Evolutionary conservation across 257 asterid species (phyloP).

Genomic region (Eustoma russellianum): DNA sequence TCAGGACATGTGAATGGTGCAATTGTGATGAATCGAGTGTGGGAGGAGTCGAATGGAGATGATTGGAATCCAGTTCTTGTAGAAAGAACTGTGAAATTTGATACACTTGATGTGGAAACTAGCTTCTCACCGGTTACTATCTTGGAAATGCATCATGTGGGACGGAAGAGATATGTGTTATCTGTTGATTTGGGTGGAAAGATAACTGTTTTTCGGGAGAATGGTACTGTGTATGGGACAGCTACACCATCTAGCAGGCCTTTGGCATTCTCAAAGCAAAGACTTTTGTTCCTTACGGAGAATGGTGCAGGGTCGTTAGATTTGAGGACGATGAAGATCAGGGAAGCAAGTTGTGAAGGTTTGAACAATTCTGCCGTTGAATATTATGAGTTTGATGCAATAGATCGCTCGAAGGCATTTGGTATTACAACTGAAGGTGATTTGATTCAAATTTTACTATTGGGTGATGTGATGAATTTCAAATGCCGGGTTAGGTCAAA

Average conservation of each 20-base stretch:
- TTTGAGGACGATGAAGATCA: constrained; percentile 80
- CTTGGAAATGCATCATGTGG: constrained; percentile 78
- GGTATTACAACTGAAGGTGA: constrained; percentile 72
- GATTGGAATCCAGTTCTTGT: constrained; percentile 47
- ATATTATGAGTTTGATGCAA: constrained; percentile 67
- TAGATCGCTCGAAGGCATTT: constrained; percentile 77
- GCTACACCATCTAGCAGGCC: constrained; percentile 54
- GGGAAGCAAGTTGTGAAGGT: constrained; percentile 87
- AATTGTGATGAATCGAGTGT: constrained; percentile 58
- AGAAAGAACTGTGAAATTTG: constrained; percentile 45
- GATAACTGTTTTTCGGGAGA: constrained; percentile 52
- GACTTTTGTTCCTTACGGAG: constrained; percentile 83
- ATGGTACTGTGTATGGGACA: constrained; percentile 55
- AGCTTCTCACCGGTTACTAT: constrained; percentile 30
- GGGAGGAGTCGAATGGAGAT: constrained; percentile 63
- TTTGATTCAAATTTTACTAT: constrained; percentile 61
- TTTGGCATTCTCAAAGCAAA: constrained; percentile 74
- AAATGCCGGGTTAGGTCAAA: constrained; percentile 79
- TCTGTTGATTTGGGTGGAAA: constrained; percentile 48
- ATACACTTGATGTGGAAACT: constrained; percentile 22
- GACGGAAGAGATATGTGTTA: constrained; percentile 64
- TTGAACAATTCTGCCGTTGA: constrained; percentile 49
- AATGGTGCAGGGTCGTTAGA: constrained; percentile 94
- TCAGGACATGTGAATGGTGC: constrained; percentile 74
- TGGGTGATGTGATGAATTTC: constrained; percentile 84